A percentile compares a stretch with the other conserved stretches of the same genome.
These are phyloP conservation scores for Bryoglossum gracile DNA, from an alignment of 495 filamentous ascomycete genomes.

Conservation along the genomic window DNA sequence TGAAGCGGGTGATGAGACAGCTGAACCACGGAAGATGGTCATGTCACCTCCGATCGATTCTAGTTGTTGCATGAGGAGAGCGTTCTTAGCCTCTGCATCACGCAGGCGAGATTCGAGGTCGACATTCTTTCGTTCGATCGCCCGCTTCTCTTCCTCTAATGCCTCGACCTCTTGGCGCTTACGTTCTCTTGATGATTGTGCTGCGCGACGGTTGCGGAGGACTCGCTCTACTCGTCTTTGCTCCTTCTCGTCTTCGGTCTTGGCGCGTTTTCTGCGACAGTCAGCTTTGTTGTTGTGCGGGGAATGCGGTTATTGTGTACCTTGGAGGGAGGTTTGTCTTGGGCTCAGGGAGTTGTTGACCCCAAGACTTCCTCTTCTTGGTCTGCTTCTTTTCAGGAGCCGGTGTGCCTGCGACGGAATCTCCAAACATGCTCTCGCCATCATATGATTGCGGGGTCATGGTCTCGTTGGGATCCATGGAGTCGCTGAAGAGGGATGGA, in stretches of 20 bases:
- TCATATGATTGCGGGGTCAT: conserved; percentile 39
- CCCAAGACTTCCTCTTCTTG: conserved; percentile 99
- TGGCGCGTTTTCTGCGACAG: conserved; percentile 76
- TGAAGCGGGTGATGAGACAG: conserved; percentile 26
- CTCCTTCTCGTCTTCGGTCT: conserved; percentile 98
- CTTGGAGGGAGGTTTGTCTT: conserved; percentile 95
- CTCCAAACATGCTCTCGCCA: conserved; percentile 28
- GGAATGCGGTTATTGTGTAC: conserved; percentile 57
- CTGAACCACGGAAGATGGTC: conserved; percentile 25
- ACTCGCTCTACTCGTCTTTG: conserved; percentile 96
- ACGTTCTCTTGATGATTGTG: conserved; percentile 91
- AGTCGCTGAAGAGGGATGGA: conserved; percentile 40
- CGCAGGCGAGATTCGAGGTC: conserved; percentile 59
- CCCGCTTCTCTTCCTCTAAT: conserved; percentile 66
- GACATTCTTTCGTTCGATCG: conserved; percentile 60
- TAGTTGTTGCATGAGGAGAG: conserved; percentile 57
- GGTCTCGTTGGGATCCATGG: conserved; percentile 35
- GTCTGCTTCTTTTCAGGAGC: conserved; percentile 62
- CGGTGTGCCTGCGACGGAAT: conserved; percentile 15
- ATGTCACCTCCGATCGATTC: conserved; percentile 49
- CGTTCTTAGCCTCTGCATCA: conserved; percentile 58
- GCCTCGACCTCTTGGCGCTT: conserved; percentile 92
- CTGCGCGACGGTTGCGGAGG: conserved; percentile 88
- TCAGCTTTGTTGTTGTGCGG: too few relatives aligned
- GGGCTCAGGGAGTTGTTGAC: conserved; percentile 90